Percentiles rank a stretch among this genome's conserved stretches.
These are phyloP conservation scores for Rhodofomes roseus DNA, from an alignment of 1,284 basidiomycete species.

Conservation along the genomic window DNA sequence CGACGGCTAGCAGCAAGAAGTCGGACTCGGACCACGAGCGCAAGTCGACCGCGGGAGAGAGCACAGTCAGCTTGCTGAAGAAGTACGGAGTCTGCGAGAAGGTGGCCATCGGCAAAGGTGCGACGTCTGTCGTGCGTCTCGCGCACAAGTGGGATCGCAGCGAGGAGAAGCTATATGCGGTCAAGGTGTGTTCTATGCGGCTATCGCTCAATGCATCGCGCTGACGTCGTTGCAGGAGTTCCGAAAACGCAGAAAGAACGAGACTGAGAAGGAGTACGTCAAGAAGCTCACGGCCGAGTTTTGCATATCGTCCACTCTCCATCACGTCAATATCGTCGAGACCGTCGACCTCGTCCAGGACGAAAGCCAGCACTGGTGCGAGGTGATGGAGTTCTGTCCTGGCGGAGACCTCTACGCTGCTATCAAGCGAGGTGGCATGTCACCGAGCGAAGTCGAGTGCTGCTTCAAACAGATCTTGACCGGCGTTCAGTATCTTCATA, in stretches of 20 bases:
- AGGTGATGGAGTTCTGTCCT: conserved; percentile 99
- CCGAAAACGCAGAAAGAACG: conserved; percentile 96
- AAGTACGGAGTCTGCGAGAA: conserved; percentile 99
- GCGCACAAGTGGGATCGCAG: conserved; percentile 98
- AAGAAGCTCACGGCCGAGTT: conserved; percentile 99
- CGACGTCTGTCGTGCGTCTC: conserved; percentile 92
- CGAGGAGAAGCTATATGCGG: conserved; percentile 98
- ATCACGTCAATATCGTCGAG: conserved; percentile 96
- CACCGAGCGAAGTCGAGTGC: conserved; percentile 91
- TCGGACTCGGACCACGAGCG: conserved; percentile 68
- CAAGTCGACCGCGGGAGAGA: conserved; percentile 59
- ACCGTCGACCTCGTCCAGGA: conserved; percentile 99
- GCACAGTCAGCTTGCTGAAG: conserved; percentile 65
- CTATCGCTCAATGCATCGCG: conserved; percentile 4
- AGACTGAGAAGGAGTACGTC: conserved; percentile 98
- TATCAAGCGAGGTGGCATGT: conserved; percentile 97
- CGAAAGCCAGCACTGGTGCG: conserved; percentile 95
- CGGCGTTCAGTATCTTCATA: conserved; percentile 88
- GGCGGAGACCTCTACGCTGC: conserved; percentile 97
- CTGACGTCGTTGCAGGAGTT: conserved; percentile 66
- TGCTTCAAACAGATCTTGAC: conserved; percentile 96
- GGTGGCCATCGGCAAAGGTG: conserved; percentile 95
- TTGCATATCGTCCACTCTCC: conserved; percentile 96
- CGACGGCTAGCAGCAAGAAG: conserved; percentile 57
- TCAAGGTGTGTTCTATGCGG: conserved; percentile 68